Percentiles rank a stretch among this genome's conserved stretches.
These are phyloP conservation scores for Pistacia vera DNA, from an alignment of 345 rosid species.

Conservation along the genomic window DNA sequence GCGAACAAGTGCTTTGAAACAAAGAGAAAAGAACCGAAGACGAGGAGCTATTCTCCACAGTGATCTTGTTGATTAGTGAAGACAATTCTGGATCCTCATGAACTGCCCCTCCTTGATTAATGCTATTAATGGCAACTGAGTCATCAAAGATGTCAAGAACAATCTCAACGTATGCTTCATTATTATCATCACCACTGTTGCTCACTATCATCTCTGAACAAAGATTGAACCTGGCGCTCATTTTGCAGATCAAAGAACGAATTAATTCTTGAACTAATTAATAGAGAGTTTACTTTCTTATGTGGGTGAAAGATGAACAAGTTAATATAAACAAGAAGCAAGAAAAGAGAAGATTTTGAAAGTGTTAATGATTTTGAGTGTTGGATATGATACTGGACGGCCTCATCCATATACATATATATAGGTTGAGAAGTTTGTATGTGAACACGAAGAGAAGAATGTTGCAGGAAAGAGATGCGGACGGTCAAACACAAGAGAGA, in stretches of 20 bases:
- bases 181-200: slow-evolving; percentile 17
- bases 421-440: too few relatives aligned
- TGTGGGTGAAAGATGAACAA: slow-evolving; percentile 33
- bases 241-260: slow-evolving; percentile 18
- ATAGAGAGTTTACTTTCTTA: too few relatives aligned
- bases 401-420: not conserved
- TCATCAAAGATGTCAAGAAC: slow-evolving; percentile 81
- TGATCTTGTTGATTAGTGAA: slow-evolving; percentile 56
- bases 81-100: slow-evolving; percentile 71
- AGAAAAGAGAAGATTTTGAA: not conserved
- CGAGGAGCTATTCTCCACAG: slow-evolving; percentile 54
- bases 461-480: not conserved
- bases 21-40: slow-evolving; percentile 41
- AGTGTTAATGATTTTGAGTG: not conserved
- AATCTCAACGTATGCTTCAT: slow-evolving; percentile 63
- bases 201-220: not conserved
- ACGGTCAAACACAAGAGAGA: slow-evolving; percentile 4
- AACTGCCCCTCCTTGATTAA: slow-evolving; percentile 22
- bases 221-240: slow-evolving; percentile 66
- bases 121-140: slow-evolving; percentile 88
- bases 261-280: too few relatives aligned
- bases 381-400: not conserved
- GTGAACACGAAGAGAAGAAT: not conserved
- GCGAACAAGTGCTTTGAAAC: slow-evolving; percentile 67
- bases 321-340: too few relatives aligned